Percentiles rank a stretch among this genome's conserved stretches.
These are phyloP conservation scores for Diaporthe sp. DNA, from an alignment of 2,329 filamentous ascomycete genomes.

Conservation along the genomic window DNA sequence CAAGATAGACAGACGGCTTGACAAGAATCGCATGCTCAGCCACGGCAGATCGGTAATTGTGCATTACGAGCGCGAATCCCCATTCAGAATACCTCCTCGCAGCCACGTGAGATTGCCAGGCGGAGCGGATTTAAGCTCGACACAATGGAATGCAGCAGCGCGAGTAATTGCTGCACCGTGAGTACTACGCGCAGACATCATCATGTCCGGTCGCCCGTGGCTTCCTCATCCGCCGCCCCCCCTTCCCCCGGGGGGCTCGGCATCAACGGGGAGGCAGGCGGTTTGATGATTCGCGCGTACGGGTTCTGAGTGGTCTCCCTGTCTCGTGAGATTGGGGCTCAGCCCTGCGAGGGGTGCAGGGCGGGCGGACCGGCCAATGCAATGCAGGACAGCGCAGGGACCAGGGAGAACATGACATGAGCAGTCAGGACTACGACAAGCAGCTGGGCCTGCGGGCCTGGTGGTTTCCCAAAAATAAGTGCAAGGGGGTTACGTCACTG, in stretches of 20 bases:
- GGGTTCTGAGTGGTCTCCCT: no score
- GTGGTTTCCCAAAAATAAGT: constrained; percentile 24
- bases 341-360: constrained; percentile 22
- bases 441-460: not conserved
- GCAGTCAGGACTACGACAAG: not conserved
- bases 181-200: not conserved
- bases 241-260: not conserved
- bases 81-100: not conserved
- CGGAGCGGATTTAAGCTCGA: constrained; percentile 8
- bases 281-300: not conserved
- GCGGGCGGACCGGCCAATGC: not conserved
- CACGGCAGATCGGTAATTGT: constrained; percentile 20
- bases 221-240: not conserved
- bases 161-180: not conserved
- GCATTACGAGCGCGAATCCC: constrained; percentile 1
- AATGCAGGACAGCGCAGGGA: constrained; percentile 1
- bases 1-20: not conserved
- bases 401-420: constrained; percentile 8
- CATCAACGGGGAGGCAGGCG: constrained; percentile 1
- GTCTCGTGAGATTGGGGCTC: constrained; percentile 13
- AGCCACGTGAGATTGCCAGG: not conserved
- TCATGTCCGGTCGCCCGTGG: not conserved
- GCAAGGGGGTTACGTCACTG: constrained; percentile 18
- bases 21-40: constrained; percentile 19
- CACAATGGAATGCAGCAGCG: not conserved